phyloP scores from a whole-genome alignment of 306 rosid genomes.

The Prunus padus region DNA sequence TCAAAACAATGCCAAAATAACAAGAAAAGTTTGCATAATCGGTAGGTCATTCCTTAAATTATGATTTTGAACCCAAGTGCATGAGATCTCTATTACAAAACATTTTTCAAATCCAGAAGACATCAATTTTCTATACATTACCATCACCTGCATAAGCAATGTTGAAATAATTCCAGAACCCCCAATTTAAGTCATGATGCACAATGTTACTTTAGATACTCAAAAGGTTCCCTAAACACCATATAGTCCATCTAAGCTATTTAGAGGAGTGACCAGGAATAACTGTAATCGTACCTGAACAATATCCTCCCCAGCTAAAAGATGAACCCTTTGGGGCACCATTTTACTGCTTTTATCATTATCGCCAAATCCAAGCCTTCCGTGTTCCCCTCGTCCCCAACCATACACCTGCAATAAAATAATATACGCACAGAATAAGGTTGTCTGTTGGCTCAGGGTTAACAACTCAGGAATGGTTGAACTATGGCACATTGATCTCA shows the following conservation, averaged over 20 bases:
- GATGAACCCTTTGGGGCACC: conserved; percentile 93
- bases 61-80: too few species aligned
- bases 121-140: too few species aligned
- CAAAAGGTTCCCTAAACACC: too few species aligned
- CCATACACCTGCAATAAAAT: conserved; percentile 80
- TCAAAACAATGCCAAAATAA: neutral
- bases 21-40: too few species aligned
- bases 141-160: too few species aligned
- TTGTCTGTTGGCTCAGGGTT: neutral
- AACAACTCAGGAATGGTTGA: neutral
- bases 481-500: neutral
- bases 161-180: too few species aligned
- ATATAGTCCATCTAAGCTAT: neutral
- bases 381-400: conserved; percentile 99
- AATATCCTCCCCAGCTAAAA: conserved; percentile 83
- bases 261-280: neutral
- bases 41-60: too few species aligned
- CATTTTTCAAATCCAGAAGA: too few species aligned
- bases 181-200: too few species aligned
- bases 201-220: too few species aligned
- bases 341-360: conserved; percentile 98
- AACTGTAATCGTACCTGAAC: conserved; percentile 61
- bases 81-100: too few species aligned
- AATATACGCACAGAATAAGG: neutral
- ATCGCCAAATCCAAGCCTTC: conserved; percentile 98